Evolutionary conservation across 2,329 filamentous ascomycete species (phyloP).

Genomic region (Macrophomina pseudophaseolina): DNA sequence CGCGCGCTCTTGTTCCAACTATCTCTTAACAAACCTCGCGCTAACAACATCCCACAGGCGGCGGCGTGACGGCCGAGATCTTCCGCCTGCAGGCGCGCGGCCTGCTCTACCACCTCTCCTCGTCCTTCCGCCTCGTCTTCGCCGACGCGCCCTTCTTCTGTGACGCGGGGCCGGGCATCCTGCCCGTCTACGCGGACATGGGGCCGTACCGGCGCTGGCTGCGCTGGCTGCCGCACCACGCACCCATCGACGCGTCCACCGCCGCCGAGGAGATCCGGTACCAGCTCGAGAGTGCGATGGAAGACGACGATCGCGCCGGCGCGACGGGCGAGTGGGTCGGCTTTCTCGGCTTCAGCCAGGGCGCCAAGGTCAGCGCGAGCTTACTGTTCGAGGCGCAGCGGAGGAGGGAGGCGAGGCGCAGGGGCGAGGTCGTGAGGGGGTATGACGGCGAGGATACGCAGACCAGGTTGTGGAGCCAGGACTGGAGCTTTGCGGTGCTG

Average conservation of each 20-base stretch:
- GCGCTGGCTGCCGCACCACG: constrained; percentile 65
- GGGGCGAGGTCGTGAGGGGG: constrained; percentile 32
- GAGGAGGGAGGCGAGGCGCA: constrained; percentile 36
- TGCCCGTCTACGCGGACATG: constrained; percentile 67
- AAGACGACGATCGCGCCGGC: constrained; percentile 48
- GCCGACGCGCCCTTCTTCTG: constrained; percentile 71
- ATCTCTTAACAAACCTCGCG: neutral
- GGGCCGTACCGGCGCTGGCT: constrained; percentile 71
- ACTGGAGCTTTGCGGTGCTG: constrained; percentile 66
- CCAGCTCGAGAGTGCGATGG: constrained; percentile 51
- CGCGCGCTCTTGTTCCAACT: neutral
- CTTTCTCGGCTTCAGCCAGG: constrained; percentile 57
- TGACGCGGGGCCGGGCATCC: constrained; percentile 65
- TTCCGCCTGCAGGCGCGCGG: constrained; percentile 71
- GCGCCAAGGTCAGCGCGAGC: constrained; percentile 54
- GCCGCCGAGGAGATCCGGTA: constrained; percentile 55
- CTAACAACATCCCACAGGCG: constrained; percentile 47
- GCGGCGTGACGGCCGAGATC: constrained; percentile 73
- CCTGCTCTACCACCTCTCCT: constrained; percentile 55
- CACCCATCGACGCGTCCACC: constrained; percentile 56
- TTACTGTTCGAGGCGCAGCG: constrained; percentile 65
- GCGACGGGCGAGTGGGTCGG: constrained; percentile 55
- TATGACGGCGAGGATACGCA: constrained; percentile 34
- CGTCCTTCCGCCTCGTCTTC: constrained; percentile 73
- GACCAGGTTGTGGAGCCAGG: constrained; percentile 21